Evolutionary conservation across 352 stramenopile species (phyloP).

Genomic region (Discostella stelligera): DNA sequence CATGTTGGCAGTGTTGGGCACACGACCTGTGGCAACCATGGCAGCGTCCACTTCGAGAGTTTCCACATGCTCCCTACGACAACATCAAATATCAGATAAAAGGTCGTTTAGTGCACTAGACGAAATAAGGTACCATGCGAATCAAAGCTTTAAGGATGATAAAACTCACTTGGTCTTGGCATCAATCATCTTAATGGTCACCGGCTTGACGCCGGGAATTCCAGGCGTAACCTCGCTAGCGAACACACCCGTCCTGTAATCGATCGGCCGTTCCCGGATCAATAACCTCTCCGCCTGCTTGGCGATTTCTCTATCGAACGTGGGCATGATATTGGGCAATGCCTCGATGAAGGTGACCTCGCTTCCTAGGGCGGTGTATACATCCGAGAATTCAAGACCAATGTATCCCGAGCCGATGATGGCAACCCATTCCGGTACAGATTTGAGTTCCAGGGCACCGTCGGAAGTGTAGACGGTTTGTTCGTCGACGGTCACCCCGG

Average conservation of each 20-base stretch:
- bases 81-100: not conserved
- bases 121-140: not conserved
- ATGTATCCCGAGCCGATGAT: constrained; percentile 89
- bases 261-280: constrained; percentile 84
- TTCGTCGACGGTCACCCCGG: constrained; percentile 84
- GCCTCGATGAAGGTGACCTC: constrained; percentile 88
- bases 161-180: constrained; percentile 84
- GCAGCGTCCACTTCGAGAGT: constrained; percentile 85
- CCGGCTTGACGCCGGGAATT: constrained; percentile 85
- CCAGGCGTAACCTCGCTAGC: constrained; percentile 85
- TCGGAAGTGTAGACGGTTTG: constrained; percentile 89
- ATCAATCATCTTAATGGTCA: constrained; percentile 90
- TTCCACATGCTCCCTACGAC: constrained; percentile 78
- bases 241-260: constrained; percentile 87
- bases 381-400: constrained; percentile 88
- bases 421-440: constrained; percentile 86
- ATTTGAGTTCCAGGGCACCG: constrained; percentile 83
- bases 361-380: constrained; percentile 86
- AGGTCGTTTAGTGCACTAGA: not conserved
- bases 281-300: constrained; percentile 85
- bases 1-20: constrained; percentile 86
- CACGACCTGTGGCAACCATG: constrained; percentile 86
- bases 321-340: constrained; percentile 80
- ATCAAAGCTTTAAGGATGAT: not conserved
- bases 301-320: constrained; percentile 87